These are phyloP conservation scores for Euphorbia tirucalli DNA, from an alignment of 345 rosid genomes.

Conservation along the genomic window DNA sequence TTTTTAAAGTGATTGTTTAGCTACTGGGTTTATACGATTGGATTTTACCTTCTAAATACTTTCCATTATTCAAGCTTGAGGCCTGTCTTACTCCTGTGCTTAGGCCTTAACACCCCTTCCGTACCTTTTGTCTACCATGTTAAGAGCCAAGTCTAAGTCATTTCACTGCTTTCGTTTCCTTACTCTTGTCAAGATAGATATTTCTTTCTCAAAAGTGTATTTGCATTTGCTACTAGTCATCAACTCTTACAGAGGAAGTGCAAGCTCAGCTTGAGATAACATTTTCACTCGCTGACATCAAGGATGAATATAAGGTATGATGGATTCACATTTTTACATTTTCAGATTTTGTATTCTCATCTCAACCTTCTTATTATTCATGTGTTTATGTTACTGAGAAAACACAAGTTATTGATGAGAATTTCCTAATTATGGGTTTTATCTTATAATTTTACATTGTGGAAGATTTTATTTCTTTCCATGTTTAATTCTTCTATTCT, in stretches of 20 bases:
- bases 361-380: slow-evolving; percentile 7
- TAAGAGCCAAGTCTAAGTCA: no score
- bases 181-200: slow-evolving; percentile 5
- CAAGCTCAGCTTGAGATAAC: slow-evolving; percentile 38
- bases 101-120: no score
- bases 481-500: slow-evolving; percentile 8
- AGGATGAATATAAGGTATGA: slow-evolving; percentile 69
- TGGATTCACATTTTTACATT: neutral
- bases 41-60: neutral
- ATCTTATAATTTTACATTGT: slow-evolving; percentile 8
- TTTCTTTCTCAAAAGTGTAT: neutral
- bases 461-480: neutral
- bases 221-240: slow-evolving; percentile 30
- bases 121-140: no score
- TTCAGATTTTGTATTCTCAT: neutral
- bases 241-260: slow-evolving; percentile 37
- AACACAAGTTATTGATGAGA: neutral
- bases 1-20: neutral
- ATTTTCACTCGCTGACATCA: slow-evolving; percentile 60
- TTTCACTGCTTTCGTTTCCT: no score
- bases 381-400: neutral
- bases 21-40: neutral
- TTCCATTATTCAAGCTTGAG: no score
- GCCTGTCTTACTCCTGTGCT: no score
- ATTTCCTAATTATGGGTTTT: neutral